phyloP scores from a whole-genome alignment of 1,284 basidiomycete species.

The Heterobasidion occidentale region DNA sequence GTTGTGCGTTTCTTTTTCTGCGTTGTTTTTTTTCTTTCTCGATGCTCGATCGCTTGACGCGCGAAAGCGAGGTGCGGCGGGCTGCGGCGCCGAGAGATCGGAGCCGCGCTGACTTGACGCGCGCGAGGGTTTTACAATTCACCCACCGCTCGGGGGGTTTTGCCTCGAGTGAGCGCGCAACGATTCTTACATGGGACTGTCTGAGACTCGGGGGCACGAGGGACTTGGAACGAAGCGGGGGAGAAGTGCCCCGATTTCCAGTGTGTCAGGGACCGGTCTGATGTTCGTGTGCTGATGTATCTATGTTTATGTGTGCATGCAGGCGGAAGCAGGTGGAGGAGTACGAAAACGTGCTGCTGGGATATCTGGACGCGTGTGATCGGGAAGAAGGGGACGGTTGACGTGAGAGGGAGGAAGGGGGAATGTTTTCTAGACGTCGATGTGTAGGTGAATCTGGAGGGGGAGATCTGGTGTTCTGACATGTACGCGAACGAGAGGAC shows the following conservation, averaged over 20 bases:
- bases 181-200: background rate
- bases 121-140: no score
- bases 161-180: no score
- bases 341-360: constrained; percentile 37
- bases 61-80: no score
- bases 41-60: background rate
- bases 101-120: no score
- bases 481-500: background rate
- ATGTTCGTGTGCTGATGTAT: background rate
- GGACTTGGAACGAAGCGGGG: background rate
- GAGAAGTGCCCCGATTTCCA: background rate
- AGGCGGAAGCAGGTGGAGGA: constrained; percentile 52
- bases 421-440: background rate
- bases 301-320: background rate
- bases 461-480: background rate
- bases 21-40: no score
- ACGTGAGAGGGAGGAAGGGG: background rate
- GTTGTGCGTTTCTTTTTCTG: no score
- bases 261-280: background rate
- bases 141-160: no score
- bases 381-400: constrained; percentile 23
- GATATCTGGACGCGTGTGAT: constrained; percentile 40
- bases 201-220: background rate
- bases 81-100: no score
- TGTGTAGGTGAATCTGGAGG: background rate